A percentile compares a stretch with the other conserved stretches of the same genome.
These are phyloP conservation scores for Coniochaeta hoffmannii DNA, from an alignment of 2,329 filamentous ascomycete genomes.

Conservation along the genomic window DNA sequence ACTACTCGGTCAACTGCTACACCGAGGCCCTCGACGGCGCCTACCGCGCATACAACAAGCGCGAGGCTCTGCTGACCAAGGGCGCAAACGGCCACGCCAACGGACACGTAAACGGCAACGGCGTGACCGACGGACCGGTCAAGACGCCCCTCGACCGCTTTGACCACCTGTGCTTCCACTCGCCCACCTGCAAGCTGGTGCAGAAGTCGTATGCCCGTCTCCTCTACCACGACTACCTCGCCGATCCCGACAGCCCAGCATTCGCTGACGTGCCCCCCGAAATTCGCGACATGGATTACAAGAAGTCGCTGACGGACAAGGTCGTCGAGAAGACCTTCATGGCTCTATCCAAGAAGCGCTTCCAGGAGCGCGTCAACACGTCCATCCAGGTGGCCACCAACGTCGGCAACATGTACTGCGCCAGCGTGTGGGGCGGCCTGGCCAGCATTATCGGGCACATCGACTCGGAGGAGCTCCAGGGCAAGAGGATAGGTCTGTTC, in stretches of 20 bases:
- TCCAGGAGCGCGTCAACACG: constrained; percentile 68
- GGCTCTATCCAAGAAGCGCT: constrained; percentile 75
- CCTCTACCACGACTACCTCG: constrained; percentile 79
- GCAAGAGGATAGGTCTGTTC: constrained; percentile 70
- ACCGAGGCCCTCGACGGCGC: constrained; percentile 71
- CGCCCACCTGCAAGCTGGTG: constrained; percentile 81
- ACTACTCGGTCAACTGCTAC: constrained; percentile 78
- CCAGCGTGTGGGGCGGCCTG: constrained; percentile 70
- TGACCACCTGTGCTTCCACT: constrained; percentile 77
- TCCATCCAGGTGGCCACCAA: constrained; percentile 69
- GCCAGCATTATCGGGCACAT: constrained; percentile 61
- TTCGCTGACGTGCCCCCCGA: constrained; percentile 73
- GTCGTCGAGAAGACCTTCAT: constrained; percentile 82
- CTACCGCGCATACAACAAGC: constrained; percentile 73
- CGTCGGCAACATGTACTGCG: constrained; percentile 64
- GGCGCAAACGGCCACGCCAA: constrained; percentile 40
- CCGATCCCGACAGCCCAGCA: constrained; percentile 55
- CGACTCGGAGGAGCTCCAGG: constrained; percentile 53
- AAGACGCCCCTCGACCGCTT: constrained; percentile 71
- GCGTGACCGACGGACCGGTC: constrained; percentile 24
- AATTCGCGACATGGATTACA: constrained; percentile 70
- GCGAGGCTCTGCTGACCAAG: constrained; percentile 53
- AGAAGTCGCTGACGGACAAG: constrained; percentile 74
- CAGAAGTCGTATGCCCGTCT: constrained; percentile 78
- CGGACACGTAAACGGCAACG: constrained; percentile 35